Conservation (phyloP, 257 asterid genomes). For the Mitragyna speciosa region DNA sequence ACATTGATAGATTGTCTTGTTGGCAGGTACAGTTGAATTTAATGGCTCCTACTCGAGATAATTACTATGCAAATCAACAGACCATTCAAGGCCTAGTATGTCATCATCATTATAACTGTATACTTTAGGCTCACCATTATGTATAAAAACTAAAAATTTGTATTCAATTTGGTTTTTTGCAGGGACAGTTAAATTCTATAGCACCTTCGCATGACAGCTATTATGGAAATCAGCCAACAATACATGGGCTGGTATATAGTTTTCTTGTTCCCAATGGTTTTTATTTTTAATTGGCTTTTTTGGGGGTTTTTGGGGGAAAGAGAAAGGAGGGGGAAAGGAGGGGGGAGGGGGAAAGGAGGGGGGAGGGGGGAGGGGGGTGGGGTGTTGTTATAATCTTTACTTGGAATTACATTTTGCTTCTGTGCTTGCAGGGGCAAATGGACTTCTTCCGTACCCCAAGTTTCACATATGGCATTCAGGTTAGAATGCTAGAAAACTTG, state of each 20-base stretch:
- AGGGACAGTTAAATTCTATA: slow-evolving; percentile 91
- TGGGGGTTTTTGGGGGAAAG: too few species aligned
- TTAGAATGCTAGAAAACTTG: slow-evolving; percentile 40
- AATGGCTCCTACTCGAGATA: slow-evolving; percentile 90
- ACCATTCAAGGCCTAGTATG: slow-evolving; percentile 86
- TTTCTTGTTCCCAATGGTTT: slow-evolving; percentile 6
- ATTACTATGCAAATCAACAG: slow-evolving; percentile 75
- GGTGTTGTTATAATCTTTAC: not conserved
- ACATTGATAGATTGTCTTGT: slow-evolving; percentile 23
- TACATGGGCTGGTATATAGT: slow-evolving; percentile 75
- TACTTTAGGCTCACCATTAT: not conserved
- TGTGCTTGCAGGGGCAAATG: slow-evolving; percentile 80
- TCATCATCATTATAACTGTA: slow-evolving; percentile 8
- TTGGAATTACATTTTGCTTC: slow-evolving; percentile 20
- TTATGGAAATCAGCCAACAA: slow-evolving; percentile 67
- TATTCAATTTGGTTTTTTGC: slow-evolving; percentile 25
- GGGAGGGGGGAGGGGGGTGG: too few species aligned
- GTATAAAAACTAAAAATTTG: not conserved
- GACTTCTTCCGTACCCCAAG: slow-evolving; percentile 78
- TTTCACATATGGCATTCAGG: slow-evolving; percentile 80
- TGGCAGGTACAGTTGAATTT: slow-evolving; percentile 73
- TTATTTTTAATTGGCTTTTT: not conserved
- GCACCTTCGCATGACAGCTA: slow-evolving; percentile 86
- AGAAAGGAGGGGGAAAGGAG: too few species aligned
- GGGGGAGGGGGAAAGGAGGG: too few species aligned